Conservation (phyloP, 2,329 filamentous ascomycete genomes). For the Ceratocystis cubensis region DNA sequence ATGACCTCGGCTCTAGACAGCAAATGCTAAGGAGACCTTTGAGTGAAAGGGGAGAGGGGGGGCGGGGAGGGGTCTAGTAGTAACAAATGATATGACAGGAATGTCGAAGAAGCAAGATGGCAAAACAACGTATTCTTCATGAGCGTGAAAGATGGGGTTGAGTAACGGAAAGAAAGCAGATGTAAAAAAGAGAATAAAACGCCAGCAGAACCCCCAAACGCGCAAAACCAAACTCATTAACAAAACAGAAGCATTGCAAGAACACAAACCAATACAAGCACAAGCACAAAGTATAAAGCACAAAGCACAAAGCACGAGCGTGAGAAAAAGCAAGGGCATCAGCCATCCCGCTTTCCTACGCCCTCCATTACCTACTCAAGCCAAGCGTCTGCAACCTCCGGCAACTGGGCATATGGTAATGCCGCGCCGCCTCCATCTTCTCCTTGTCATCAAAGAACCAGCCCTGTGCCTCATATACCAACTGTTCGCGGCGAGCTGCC, state of each 20-base stretch:
- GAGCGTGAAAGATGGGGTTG: not conserved
- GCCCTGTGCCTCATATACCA: slow-evolving; percentile 67
- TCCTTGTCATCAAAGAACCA: slow-evolving; percentile 76
- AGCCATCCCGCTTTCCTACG: not conserved
- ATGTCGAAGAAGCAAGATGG: not conserved
- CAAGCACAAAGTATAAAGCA: not conserved
- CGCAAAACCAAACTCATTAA: not conserved
- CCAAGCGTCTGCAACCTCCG: slow-evolving; percentile 37
- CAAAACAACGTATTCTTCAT: not conserved
- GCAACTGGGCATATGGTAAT: slow-evolving; percentile 41
- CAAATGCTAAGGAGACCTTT: too few species aligned
- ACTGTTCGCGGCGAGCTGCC: slow-evolving; percentile 47
- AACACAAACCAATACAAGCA: not conserved
- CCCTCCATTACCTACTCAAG: slow-evolving; percentile 23
- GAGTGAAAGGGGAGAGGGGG: not conserved
- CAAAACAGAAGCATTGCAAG: not conserved
- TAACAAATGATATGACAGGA: not conserved
- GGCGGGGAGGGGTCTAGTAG: not conserved
- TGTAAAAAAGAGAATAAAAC: not conserved
- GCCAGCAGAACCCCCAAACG: not conserved
- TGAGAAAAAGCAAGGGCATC: not conserved
- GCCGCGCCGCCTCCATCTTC: slow-evolving; percentile 59
- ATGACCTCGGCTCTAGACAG: too few species aligned
- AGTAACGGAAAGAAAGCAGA: not conserved
- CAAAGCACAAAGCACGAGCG: not conserved